These are phyloP conservation scores for Lentinula sp. DNA, from an alignment of 768 basidiomycete genomes.

Conservation along the genomic window DNA sequence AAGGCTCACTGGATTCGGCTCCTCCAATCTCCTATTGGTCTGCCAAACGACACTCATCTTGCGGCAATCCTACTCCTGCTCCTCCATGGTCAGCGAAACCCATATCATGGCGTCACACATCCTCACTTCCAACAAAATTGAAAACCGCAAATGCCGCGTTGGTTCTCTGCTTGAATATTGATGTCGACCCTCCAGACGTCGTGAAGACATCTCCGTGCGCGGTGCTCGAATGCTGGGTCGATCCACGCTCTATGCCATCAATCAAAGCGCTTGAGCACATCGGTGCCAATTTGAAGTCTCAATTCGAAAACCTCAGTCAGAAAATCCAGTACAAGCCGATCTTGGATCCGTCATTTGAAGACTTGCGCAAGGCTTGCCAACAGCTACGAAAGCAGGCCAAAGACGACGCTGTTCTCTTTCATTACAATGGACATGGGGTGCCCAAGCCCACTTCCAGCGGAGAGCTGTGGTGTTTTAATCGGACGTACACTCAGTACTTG, in stretches of 20 bases:
- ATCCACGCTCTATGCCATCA: conserved; percentile 87
- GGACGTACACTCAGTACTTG: conserved; percentile 96
- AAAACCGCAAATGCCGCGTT: conserved; percentile 88
- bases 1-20: conserved; percentile 29
- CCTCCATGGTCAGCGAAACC: conserved; percentile 62
- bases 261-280: conserved; percentile 93
- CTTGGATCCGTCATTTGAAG: conserved; percentile 92
- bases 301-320: conserved; percentile 92
- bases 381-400: conserved; percentile 83
- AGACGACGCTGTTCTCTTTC: conserved; percentile 90
- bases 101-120: conserved; percentile 63
- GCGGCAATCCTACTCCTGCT: conserved; percentile 76
- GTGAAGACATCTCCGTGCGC: conserved; percentile 98
- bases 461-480: conserved; percentile 98
- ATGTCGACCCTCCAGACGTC: conserved; percentile 95
- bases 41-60: conserved; percentile 85
- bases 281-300: conserved; percentile 87
- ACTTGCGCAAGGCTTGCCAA: conserved; percentile 82
- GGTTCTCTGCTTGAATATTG: conserved; percentile 92
- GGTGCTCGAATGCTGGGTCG: conserved; percentile 94
- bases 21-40: conserved; percentile 80
- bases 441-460: conserved; percentile 94
- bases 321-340: conserved; percentile 94
- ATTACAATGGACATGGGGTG: conserved; percentile 98
- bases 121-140: conserved; percentile 73